These are phyloP conservation scores for Fusarium penzigii DNA, from an alignment of 2,329 filamentous ascomycete genomes.

Conservation along the genomic window DNA sequence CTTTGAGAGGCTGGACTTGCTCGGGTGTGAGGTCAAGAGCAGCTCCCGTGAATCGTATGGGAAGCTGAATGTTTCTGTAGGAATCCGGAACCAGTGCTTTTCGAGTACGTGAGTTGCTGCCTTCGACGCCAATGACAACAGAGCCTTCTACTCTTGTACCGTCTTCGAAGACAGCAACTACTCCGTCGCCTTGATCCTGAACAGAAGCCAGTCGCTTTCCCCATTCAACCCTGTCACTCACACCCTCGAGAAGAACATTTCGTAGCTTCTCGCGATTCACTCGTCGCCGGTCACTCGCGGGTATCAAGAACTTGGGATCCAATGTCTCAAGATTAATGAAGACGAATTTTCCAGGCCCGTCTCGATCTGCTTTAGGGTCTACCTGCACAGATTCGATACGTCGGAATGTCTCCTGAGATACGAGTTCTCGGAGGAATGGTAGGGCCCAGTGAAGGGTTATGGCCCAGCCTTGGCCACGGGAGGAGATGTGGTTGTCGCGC, in stretches of 20 bases:
- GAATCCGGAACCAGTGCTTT: slow-evolving; percentile 34
- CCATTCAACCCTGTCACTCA: slow-evolving; percentile 33
- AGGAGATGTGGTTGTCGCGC: slow-evolving; percentile 30
- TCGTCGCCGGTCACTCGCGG: slow-evolving; percentile 37
- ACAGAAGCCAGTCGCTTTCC: slow-evolving; percentile 33
- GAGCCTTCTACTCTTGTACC: slow-evolving; percentile 34
- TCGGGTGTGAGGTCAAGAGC: slow-evolving; percentile 39
- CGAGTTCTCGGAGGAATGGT: slow-evolving; percentile 27
- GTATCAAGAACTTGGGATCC: slow-evolving; percentile 40
- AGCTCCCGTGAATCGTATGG: slow-evolving; percentile 40
- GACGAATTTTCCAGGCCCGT: slow-evolving; percentile 41
- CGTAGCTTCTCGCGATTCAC: slow-evolving; percentile 39
- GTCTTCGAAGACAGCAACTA: slow-evolving; percentile 34
- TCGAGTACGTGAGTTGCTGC: slow-evolving; percentile 39
- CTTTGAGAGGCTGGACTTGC: slow-evolving; percentile 41
- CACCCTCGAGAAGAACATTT: slow-evolving; percentile 29
- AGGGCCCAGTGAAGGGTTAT: slow-evolving; percentile 62
- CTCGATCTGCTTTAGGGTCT: slow-evolving; percentile 40
- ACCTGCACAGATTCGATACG: slow-evolving; percentile 30
- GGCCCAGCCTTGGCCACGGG: slow-evolving; percentile 54
- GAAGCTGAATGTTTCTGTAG: slow-evolving; percentile 36
- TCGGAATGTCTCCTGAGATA: slow-evolving; percentile 23
- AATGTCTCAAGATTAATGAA: slow-evolving; percentile 43
- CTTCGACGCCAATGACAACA: slow-evolving; percentile 43
- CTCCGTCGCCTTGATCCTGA: slow-evolving; percentile 22